Percentiles rank a stretch among this genome's conserved stretches.
phyloP scores from a whole-genome alignment of 2,329 filamentous ascomycete genomes.

The Penicillium sp. region DNA sequence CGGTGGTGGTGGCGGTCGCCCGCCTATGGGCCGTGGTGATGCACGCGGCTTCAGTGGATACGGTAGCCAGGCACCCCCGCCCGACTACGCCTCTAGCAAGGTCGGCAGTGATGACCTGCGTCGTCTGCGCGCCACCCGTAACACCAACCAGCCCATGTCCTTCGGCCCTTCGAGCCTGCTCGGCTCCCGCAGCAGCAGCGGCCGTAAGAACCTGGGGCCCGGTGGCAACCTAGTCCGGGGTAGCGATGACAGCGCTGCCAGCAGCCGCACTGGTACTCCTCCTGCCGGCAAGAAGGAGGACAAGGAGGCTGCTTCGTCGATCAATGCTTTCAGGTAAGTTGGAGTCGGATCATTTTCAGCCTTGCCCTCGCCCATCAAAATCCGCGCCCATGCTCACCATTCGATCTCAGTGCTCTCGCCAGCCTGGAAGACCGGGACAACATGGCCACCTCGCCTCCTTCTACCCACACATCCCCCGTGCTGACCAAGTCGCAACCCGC shows the following conservation, averaged over 20 bases:
- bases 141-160: constrained; percentile 60
- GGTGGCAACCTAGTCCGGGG: constrained; percentile 69
- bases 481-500: constrained; percentile 48
- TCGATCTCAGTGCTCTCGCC: constrained; percentile 45
- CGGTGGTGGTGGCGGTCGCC: constrained; percentile 66
- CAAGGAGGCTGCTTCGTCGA: constrained; percentile 63
- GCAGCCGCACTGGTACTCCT: constrained; percentile 86
- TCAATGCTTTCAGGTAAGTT: constrained; percentile 93
- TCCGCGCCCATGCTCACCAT: constrained; percentile 20
- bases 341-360: too few species aligned
- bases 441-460: constrained; percentile 49
- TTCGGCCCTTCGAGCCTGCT: constrained; percentile 87
- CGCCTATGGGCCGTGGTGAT: constrained; percentile 77
- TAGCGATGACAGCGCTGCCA: constrained; percentile 80
- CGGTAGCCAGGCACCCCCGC: constrained; percentile 64
- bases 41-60: constrained; percentile 68
- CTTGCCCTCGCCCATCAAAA: too few species aligned
- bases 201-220: constrained; percentile 68
- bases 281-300: constrained; percentile 64
- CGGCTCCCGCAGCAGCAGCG: constrained; percentile 84
- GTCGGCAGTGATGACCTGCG: constrained; percentile 89
- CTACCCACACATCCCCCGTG: constrained; percentile 48
- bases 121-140: constrained; percentile 65
- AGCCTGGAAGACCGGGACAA: constrained; percentile 47
- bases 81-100: constrained; percentile 70